Percentiles rank a stretch among this genome's conserved stretches.
Evolutionary conservation across 1,284 basidiomycete species (phyloP).

Genomic region (Sphagnurus paluster): DNA sequence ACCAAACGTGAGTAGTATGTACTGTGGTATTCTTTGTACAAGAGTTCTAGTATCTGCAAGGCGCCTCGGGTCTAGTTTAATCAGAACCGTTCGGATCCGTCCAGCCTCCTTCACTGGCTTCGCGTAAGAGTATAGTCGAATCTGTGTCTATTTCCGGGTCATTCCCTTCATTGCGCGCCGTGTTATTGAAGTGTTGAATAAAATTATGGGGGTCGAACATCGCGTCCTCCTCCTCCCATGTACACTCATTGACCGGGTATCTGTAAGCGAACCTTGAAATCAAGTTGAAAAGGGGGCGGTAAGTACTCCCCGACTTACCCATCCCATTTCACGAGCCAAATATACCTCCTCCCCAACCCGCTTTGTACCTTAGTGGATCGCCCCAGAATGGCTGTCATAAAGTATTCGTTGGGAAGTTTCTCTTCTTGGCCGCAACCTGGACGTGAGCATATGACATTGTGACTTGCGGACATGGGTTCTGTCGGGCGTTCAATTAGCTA

Average conservation of each 20-base stretch:
- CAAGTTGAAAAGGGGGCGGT: neutral
- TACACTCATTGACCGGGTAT: slow-evolving; percentile 34
- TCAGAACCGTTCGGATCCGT: slow-evolving; percentile 17
- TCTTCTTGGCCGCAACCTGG: slow-evolving; percentile 25
- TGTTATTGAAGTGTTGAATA: slow-evolving; percentile 29
- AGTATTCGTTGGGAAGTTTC: slow-evolving; percentile 22
- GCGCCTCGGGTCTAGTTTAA: too few species aligned
- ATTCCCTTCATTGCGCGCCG: slow-evolving; percentile 28
- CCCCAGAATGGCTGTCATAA: slow-evolving; percentile 32
- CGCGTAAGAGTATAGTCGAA: slow-evolving; percentile 28
- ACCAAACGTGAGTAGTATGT: too few species aligned
- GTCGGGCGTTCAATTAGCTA: slow-evolving; percentile 5
- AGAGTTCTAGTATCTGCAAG: too few species aligned
- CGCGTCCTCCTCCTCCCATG: slow-evolving; percentile 36
- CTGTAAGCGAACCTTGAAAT: slow-evolving; percentile 19
- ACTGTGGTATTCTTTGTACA: too few species aligned
- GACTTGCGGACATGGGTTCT: slow-evolving; percentile 14
- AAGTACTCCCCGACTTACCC: slow-evolving; percentile 25
- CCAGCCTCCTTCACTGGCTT: slow-evolving; percentile 35
- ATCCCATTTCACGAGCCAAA: slow-evolving; percentile 40
- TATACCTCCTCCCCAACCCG: slow-evolving; percentile 17
- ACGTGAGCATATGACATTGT: slow-evolving; percentile 22
- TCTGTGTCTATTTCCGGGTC: slow-evolving; percentile 22
- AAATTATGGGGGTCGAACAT: slow-evolving; percentile 28
- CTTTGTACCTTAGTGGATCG: slow-evolving; percentile 24